phyloP scores from a whole-genome alignment of 1,284 basidiomycete species.

The Apiotrichum domesticum region DNA sequence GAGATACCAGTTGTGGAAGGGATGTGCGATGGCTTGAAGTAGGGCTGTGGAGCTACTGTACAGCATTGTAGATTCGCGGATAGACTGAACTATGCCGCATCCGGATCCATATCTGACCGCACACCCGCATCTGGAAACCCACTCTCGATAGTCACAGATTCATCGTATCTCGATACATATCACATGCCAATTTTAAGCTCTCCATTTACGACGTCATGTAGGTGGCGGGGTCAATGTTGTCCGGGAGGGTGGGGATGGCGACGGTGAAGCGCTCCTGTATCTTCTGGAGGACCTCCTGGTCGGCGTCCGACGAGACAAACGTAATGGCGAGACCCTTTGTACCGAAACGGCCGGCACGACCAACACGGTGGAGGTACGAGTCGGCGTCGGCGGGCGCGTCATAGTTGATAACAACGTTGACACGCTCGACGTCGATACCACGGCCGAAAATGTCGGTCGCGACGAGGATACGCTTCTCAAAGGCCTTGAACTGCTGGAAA shows the following conservation, averaged over 20 bases:
- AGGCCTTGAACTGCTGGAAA: slow-evolving; percentile 99
- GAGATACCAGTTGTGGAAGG: not conserved
- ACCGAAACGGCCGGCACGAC: slow-evolving; percentile 97
- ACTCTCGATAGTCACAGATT: not conserved
- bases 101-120: no score
- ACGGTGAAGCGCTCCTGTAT: slow-evolving; percentile 49
- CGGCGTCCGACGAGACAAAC: slow-evolving; percentile 85
- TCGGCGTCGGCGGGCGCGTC: slow-evolving; percentile 96
- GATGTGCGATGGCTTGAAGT: no score
- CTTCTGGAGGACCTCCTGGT: slow-evolving; percentile 76
- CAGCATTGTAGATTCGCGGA: no score
- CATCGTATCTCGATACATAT: slow-evolving; percentile 3
- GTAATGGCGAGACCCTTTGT: slow-evolving; percentile 99
- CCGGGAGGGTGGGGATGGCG: slow-evolving; percentile 46
- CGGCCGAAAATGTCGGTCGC: slow-evolving; percentile 96
- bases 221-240: slow-evolving; percentile 43
- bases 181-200: not conserved
- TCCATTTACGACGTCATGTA: slow-evolving; percentile 40
- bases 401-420: slow-evolving; percentile 94
- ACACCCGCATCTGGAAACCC: no score
- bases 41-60: no score
- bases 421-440: slow-evolving; percentile 95
- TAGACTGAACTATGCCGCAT: no score
- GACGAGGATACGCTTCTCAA: slow-evolving; percentile 98
- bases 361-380: slow-evolving; percentile 96